phyloP scores from a whole-genome alignment of 148 eudicot genomes.

The Rhododendron ferrugineum region DNA sequence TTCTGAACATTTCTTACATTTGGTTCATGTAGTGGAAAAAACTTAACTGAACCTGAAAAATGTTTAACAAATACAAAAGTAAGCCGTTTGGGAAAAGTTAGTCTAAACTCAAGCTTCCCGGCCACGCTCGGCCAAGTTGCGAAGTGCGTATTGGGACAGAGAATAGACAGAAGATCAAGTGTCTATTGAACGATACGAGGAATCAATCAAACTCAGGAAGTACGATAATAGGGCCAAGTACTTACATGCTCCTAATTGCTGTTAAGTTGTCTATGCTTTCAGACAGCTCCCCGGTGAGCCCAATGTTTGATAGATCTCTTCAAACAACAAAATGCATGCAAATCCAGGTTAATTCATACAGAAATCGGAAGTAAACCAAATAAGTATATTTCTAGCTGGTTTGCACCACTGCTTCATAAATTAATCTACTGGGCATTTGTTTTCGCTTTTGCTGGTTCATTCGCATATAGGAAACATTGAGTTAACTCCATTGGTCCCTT shows the following conservation, averaged over 20 bases:
- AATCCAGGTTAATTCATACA: background rate
- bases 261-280: slow-evolving; percentile 38
- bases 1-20: background rate
- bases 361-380: background rate
- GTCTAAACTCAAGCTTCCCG: background rate
- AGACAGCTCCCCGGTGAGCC: slow-evolving; percentile 50
- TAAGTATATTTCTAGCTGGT: background rate
- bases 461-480: background rate
- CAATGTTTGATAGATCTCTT: slow-evolving; percentile 62
- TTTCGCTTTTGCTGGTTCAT: background rate
- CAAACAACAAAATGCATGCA: slow-evolving; percentile 3
- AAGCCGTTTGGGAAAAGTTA: background rate
- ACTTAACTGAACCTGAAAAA: background rate
- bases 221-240: background rate
- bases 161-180: background rate
- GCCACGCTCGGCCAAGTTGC: background rate
- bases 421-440: background rate
- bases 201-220: background rate
- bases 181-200: background rate
- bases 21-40: background rate
- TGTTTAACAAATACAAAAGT: background rate
- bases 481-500: background rate
- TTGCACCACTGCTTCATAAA: background rate
- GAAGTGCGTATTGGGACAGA: background rate
- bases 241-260: slow-evolving; percentile 54